Evolutionary conservation across 179 eudicot species (phyloP), one percentile per base, ranked within the genome.

Genomic region (Amaranthus tricolor): DNA sequence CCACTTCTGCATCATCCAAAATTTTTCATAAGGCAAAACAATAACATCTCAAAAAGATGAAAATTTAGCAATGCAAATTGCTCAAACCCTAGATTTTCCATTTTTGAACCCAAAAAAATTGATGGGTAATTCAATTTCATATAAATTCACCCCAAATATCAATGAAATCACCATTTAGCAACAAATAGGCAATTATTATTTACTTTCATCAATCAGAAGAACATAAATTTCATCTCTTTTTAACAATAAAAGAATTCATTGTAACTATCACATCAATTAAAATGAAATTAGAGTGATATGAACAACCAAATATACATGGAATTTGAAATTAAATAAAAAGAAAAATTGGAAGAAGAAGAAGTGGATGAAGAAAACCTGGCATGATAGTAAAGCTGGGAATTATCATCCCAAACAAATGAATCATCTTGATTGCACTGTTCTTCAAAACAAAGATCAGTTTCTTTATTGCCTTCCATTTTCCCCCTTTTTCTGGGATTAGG

Each of bases 1-100:
- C 99, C 98, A 80, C 89, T 88, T 83, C 98, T 93, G 92, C 89
- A 90, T 40, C 89, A 90, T 40, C 72, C 75, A 61, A 71, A 70
- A 21, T 60, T 57, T 54, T 44, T 14, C 55, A 17, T 43, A 11
- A 78, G 60, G 12, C n/a, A 31, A 31, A 49, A 65, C 51, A 44
- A 54, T 20, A 24, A 49, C 45, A 73, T 80, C 77, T 76, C 31
- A 66, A 44, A 72, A 47, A 0, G 52, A 15, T 45, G 19, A 55
- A 21, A 73, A 66, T 60, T 6, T 67, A 48, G 16, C 12, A 73
- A 51, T 12, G 16, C 21, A 49, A 31, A 70, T 45, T 69, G 49
- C 69, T 11, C 58, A 79, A n/a, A 68, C 60, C 54, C 31, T 68
- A 63, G 19, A 64, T 7, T 53, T 17, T 5, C 45, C 66, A n/a